phyloP scores from a whole-genome alignment of 768 basidiomycete species.

The Rhodocollybia butyracea region DNA sequence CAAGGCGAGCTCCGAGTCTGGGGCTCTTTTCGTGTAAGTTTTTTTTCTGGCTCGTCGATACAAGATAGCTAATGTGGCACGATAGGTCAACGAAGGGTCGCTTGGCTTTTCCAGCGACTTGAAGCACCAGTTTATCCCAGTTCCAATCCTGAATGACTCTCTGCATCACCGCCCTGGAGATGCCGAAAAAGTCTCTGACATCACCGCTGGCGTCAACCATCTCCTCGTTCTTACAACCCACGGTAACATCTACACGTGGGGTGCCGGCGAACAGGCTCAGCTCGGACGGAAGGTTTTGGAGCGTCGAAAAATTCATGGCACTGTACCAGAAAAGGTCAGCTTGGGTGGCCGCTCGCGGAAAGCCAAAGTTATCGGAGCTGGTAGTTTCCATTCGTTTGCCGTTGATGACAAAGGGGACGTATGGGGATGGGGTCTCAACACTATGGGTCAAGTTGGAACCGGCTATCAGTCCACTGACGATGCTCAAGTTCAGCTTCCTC shows the following conservation, averaged over 20 bases:
- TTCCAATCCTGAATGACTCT: constrained; percentile 44
- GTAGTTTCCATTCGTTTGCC: constrained; percentile 87
- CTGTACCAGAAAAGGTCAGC: constrained; percentile 81
- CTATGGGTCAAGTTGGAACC: constrained; percentile 79
- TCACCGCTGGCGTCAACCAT: constrained; percentile 86
- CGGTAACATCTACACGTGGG: constrained; percentile 87
- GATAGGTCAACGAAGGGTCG: constrained; percentile 70
- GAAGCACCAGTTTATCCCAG: constrained; percentile 66
- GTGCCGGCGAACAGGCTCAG: constrained; percentile 87
- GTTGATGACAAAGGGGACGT: constrained; percentile 80
- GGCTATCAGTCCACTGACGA: constrained; percentile 43
- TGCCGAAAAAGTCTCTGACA: constrained; percentile 65
- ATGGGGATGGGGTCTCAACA: constrained; percentile 97
- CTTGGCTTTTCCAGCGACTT: constrained; percentile 77
- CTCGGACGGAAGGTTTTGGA: constrained; percentile 89
- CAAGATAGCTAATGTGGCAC: constrained; percentile 8
- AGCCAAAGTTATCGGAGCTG: constrained; percentile 70
- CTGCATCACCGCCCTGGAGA: constrained; percentile 61
- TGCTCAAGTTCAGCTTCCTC: constrained; percentile 57
- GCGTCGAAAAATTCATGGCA: constrained; percentile 85
- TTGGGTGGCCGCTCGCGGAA: constrained; percentile 63
- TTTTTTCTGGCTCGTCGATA: constrained; percentile 3
- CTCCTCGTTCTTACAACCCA: constrained; percentile 85
- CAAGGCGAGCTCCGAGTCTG: constrained; percentile 84
- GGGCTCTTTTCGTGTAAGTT: constrained; percentile 82